Evolutionary conservation across 148 eudicot species (phyloP), one percentile per base, ranked within the genome.

Genomic region (Nepenthes mirabilis): DNA sequence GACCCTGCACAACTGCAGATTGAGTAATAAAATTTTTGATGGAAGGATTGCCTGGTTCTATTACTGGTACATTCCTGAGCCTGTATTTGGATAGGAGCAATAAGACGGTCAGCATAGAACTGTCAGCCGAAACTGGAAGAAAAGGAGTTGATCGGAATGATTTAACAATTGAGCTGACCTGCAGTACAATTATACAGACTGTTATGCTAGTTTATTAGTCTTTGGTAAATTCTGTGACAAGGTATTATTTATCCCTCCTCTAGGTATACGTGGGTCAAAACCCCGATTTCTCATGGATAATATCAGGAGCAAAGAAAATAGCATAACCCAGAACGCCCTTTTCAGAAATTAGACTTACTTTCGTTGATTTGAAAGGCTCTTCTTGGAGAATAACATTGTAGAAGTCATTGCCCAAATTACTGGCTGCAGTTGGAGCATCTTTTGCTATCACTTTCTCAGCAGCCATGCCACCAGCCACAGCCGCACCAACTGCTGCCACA

Each of bases 281-380:
- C 23, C 23, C 23, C 0, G 23, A 23, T 23, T 23, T 23, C 23
- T 23, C 23, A 23, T 23, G 23, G 7, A 43, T 13, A n/a, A 14
- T 32, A 0, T 14, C 57, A 57, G 13, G 2, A 40, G 8, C 6
- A 40, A 4, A 40, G 45, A 40, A 40, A 40, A 40, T 40, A 8
- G 4, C 8, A 8, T 8, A 40, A 40, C 6, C 8, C 45, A 40
- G 45, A 40, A 40, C 4, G 6, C 45, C 4, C 45, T 8, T 40
- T 40, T 40, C 8, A 8, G 8, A 11, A 13, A 8, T 32, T 34
- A 47, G 13, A 57, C 80, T 69, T 74, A 88, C 98, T 61, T 77
- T 79, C 11, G 96, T 80, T 1, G 98, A 93, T 75, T 86, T 88
- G 65, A 93, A 93, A 36, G 98, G 98, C 64, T 93, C 96, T 75